Evolutionary conservation across 2,329 filamentous ascomycete genomes (phyloP), one percentile per base, ranked within the genome.

Genomic region (Ophiosphaerella herpotricha): DNA sequence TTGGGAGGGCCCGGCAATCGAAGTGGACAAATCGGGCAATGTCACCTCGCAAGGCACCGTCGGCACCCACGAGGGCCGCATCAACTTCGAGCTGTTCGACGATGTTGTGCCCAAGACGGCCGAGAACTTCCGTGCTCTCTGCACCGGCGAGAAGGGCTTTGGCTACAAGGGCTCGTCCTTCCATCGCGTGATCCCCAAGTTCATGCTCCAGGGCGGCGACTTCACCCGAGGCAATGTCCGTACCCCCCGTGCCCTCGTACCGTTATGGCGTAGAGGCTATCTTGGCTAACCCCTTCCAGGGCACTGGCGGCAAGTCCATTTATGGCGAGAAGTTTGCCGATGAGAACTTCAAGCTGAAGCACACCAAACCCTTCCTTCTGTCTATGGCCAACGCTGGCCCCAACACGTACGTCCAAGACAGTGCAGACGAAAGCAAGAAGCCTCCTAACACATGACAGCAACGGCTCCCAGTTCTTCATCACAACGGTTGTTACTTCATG

Each of bases 201-300:
- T 96, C 84, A 96, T 96, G 91, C 87, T 96, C 68, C 91, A 96
- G 84, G 91, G 91, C 75, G 91, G 91, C 84, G 91, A 96, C 84
- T 95, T 95, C 82, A 95, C 91, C 78, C 89, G 89, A 73, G 85
- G 86, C 73, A 94, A 95, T 78, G 91, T 96, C 82, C 76, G 89
- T 79, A 38, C 16, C 39, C 29, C 5, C 26, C 26, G 9, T 29
- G 2, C 6, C 9, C 6, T 4, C 9, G 7, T 11, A 29, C 26
- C 11, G 11, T 6, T 3, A 7, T 29, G 11, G 26, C 11, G 26
- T 4, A 29, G 7, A 29, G 26, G 24, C 26, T 45, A 23, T 38
- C 33, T 13, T 46, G 21, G 52, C 60, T 69, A 43, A 70, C 61
- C 43, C 2, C 16, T 14, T 34, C 16, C 57, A 95, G 91, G 90